A percentile compares a stretch with the other conserved stretches of the same genome.
Conservation (phyloP, 2,329 filamentous ascomycete genomes). For the Diplodia mutila region DNA sequence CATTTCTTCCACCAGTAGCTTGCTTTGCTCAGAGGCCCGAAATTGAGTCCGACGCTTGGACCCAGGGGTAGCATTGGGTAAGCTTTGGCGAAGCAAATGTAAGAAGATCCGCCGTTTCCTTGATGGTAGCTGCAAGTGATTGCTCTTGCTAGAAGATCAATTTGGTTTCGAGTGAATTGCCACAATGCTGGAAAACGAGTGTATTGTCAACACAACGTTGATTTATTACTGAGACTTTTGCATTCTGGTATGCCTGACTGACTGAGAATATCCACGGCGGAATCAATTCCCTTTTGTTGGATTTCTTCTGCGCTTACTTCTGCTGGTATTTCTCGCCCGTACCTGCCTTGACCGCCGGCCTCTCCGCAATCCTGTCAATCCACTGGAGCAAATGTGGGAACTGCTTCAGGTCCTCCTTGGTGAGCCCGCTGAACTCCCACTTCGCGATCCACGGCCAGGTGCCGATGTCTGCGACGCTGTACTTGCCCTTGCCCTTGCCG, state of each 20-base stretch:
- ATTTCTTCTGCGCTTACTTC: not conserved
- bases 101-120: not conserved
- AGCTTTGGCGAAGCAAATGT: conserved; percentile 15
- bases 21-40: not conserved
- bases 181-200: too few relatives aligned
- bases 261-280: not conserved
- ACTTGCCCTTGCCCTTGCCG: conserved; percentile 59
- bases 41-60: not conserved
- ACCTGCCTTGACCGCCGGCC: conserved; percentile 54
- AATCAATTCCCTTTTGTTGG: not conserved
- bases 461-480: conserved; percentile 58
- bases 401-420: conserved; percentile 52
- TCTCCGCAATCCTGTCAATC: conserved; percentile 56
- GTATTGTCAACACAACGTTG: not conserved
- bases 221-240: not conserved
- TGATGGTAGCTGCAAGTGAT: not conserved
- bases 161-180: not conserved
- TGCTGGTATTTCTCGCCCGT: conserved; percentile 29
- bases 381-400: conserved; percentile 59
- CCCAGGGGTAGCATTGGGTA: conserved; percentile 6
- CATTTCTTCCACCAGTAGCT: conserved; percentile 19
- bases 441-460: conserved; percentile 56
- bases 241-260: not conserved
- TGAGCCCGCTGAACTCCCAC: conserved; percentile 50
- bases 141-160: not conserved